Conservation (phyloP, 2,329 filamentous ascomycete genomes). For the Trichoderma guizhouense region DNA sequence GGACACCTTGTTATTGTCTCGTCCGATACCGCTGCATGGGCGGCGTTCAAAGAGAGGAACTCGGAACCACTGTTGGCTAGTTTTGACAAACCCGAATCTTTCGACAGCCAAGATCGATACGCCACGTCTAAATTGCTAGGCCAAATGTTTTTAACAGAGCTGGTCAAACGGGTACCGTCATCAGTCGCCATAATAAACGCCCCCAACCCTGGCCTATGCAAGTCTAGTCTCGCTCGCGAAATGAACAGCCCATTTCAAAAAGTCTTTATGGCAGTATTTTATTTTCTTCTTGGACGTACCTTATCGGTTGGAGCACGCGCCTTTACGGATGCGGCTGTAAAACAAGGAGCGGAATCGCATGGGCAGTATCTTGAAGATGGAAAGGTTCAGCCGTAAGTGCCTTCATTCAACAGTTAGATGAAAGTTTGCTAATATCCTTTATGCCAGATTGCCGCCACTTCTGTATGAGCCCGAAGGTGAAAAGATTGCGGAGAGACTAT, state of each 20-base stretch:
- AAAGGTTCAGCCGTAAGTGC: neutral
- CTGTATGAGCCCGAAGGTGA: neutral
- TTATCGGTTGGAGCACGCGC: neutral
- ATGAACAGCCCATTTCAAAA: neutral
- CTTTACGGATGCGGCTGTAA: neutral
- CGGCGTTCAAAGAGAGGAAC: neutral
- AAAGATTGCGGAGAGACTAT: neutral
- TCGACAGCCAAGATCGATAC: neutral
- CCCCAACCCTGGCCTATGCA: neutral
- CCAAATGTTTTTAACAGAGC: neutral
- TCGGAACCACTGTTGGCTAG: neutral
- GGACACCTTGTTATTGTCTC: neutral
- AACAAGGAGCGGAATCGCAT: neutral
- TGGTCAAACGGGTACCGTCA: neutral
- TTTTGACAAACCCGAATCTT: neutral
- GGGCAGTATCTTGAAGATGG: slow-evolving; percentile 11
- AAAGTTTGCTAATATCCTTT: neutral
- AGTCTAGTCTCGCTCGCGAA: neutral
- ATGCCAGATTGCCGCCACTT: neutral
- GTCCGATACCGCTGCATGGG: neutral
- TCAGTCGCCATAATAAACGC: slow-evolving; percentile 1
- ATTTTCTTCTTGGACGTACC: neutral
- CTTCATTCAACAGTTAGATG: too few relatives aligned
- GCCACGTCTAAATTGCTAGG: neutral
- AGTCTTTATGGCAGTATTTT: neutral